phyloP scores from a whole-genome alignment of 139 green algal genomes.

The Eudorina sp. region DNA sequence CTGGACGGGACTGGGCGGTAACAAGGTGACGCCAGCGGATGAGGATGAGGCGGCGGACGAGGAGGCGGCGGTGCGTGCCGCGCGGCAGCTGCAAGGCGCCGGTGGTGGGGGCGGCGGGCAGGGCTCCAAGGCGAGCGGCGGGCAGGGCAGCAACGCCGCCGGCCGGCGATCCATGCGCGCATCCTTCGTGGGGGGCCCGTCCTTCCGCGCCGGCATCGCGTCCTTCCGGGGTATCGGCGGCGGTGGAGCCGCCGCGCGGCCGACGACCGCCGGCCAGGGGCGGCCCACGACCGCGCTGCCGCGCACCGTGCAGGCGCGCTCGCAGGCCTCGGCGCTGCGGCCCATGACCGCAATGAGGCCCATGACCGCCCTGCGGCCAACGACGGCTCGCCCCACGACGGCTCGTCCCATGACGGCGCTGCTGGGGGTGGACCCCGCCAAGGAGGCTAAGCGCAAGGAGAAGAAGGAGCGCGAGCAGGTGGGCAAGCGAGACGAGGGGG shows the following conservation, averaged over 20 bases:
- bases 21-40: neutral
- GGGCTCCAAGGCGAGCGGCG: neutral
- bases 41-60: constrained; percentile 24
- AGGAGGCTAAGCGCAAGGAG: constrained; percentile 31
- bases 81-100: neutral
- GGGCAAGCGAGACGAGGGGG: too few relatives aligned
- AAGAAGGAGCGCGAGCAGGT: constrained; percentile 52
- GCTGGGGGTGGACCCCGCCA: neutral
- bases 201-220: neutral
- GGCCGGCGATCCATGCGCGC: neutral
- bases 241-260: neutral
- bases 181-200: neutral
- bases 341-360: neutral
- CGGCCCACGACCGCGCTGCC: constrained; percentile 1
- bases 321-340: neutral
- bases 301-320: constrained; percentile 6
- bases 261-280: neutral
- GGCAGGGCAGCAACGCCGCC: neutral
- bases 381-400: constrained; percentile 3
- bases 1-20: constrained; percentile 17
- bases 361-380: constrained; percentile 15
- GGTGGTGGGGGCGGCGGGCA: neutral
- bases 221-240: neutral
- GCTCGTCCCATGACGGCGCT: constrained; percentile 32
- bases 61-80: constrained; percentile 19